Evolutionary conservation across 23 red algal genomes (phyloP).

Genomic region (Gracilaria domingensis): DNA sequence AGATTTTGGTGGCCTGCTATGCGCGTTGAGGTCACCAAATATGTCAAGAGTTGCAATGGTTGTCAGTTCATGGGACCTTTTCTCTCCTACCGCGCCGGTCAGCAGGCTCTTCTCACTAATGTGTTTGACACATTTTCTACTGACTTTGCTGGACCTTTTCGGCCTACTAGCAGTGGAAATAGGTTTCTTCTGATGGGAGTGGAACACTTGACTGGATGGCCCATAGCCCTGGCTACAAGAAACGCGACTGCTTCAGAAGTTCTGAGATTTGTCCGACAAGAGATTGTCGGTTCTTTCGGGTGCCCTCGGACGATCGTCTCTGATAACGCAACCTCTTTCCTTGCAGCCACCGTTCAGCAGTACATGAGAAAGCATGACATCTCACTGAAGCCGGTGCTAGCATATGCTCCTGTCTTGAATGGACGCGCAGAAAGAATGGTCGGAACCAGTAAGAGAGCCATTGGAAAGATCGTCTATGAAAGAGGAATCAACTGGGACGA

Average conservation of each 20-base stretch:
- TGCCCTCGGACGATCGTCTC: background rate
- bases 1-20: too few species aligned
- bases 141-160: too few species aligned
- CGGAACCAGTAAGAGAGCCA: too few species aligned
- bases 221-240: background rate
- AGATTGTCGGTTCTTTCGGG: slow-evolving; percentile 17
- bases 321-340: slow-evolving; percentile 10
- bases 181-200: background rate
- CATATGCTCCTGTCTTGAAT: slow-evolving; percentile 26
- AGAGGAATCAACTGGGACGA: too few species aligned
- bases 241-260: too few species aligned
- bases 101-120: too few species aligned
- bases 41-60: too few species aligned
- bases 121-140: too few species aligned
- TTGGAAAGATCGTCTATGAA: too few species aligned
- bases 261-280: background rate
- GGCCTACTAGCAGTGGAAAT: background rate
- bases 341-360: background rate
- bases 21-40: too few species aligned
- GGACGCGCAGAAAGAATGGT: slow-evolving; percentile 31
- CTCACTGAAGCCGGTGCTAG: background rate
- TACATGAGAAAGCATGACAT: slow-evolving; percentile 5
- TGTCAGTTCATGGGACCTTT: too few species aligned
- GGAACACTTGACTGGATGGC: background rate
- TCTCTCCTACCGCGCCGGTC: too few species aligned